These are phyloP conservation scores for Aspergillus sp. DNA, from an alignment of 2,329 filamentous ascomycete species.

Conservation along the genomic window DNA sequence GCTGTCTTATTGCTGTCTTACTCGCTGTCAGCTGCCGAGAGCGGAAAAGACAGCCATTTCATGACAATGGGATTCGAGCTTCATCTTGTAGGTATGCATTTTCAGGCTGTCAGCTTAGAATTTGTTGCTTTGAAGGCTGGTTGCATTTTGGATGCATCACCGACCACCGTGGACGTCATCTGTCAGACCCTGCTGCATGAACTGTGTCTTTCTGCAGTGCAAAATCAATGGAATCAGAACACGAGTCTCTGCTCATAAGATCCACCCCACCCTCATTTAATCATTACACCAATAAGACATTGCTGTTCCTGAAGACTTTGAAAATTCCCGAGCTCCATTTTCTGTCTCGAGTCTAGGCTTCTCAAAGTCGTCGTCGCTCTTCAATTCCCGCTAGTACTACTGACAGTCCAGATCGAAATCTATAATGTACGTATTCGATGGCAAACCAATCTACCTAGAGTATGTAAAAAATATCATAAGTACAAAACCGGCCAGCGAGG, in stretches of 20 bases:
- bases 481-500: constrained; percentile 2
- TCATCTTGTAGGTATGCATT: not conserved
- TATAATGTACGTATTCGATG: constrained; percentile 1
- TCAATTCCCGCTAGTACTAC: not conserved
- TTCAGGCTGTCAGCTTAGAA: not conserved
- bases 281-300: not conserved
- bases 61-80: too few relatives aligned
- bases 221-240: not conserved
- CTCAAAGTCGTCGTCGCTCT: not conserved
- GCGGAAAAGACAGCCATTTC: too few relatives aligned
- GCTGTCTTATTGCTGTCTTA: not conserved
- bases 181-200: constrained; percentile 4
- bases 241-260: not conserved
- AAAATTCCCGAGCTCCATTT: not conserved
- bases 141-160: not conserved
- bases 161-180: not conserved
- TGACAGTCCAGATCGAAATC: not conserved
- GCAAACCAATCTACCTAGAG: constrained; percentile 7
- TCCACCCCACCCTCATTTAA: not conserved
- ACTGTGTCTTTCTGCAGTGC: not conserved
- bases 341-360: too few relatives aligned
- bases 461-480: constrained; percentile 10
- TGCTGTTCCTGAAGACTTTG: not conserved
- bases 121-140: not conserved
- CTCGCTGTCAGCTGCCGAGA: not conserved